phyloP scores from a whole-genome alignment of 2,329 filamentous ascomycete genomes.

The Daldinia sp. region DNA sequence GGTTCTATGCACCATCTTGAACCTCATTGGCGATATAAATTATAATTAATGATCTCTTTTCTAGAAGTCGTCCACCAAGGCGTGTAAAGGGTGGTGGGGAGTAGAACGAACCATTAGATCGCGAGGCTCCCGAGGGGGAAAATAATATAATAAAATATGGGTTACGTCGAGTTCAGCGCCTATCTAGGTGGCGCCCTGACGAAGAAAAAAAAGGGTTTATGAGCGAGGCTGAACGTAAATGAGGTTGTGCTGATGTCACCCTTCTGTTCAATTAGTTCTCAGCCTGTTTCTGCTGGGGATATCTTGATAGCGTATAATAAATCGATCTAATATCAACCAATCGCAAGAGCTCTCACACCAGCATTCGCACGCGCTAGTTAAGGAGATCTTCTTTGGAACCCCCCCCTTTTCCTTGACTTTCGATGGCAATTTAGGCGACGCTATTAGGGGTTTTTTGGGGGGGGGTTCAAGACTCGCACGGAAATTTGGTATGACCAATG shows the following conservation, averaged over 20 bases:
- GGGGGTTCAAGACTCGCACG: too few relatives aligned
- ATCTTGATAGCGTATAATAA: neutral
- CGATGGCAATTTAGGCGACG: neutral
- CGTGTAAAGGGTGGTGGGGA: neutral
- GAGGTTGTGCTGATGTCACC: constrained; percentile 24
- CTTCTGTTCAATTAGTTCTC: neutral
- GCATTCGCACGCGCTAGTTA: neutral
- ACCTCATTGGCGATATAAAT: constrained; percentile 32
- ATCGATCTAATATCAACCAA: neutral
- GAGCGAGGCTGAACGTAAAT: constrained; percentile 26
- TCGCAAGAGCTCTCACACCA: neutral
- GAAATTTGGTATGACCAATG: neutral
- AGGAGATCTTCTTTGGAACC: neutral
- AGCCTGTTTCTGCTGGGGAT: neutral
- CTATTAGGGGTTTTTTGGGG: neutral
- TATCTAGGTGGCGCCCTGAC: neutral
- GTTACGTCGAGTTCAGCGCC: constrained; percentile 21
- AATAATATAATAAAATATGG: constrained; percentile 6
- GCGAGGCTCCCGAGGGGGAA: constrained; percentile 4
- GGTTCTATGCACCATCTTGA: constrained; percentile 23
- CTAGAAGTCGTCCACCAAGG: constrained; percentile 1
- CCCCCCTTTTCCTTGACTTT: neutral
- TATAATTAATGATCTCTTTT: constrained; percentile 5
- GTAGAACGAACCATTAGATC: neutral
- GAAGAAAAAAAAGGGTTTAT: constrained; percentile 1